These are phyloP conservation scores for Ilyonectria destructans DNA, from an alignment of 2,329 filamentous ascomycete species.

Conservation along the genomic window DNA sequence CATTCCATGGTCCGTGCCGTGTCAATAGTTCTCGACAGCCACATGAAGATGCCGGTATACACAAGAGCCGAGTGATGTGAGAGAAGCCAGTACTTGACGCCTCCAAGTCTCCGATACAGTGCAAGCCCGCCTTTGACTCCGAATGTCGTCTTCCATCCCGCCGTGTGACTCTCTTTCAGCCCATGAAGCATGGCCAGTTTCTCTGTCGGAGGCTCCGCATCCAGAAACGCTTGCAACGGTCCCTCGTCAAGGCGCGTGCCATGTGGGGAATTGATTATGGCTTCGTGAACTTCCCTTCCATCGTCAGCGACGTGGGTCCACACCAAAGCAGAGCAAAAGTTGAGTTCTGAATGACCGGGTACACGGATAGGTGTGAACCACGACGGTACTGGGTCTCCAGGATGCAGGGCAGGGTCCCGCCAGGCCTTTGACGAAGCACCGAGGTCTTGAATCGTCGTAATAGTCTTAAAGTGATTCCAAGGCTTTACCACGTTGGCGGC, in stretches of 20 bases:
- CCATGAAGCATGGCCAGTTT: constrained; percentile 48
- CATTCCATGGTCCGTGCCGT: constrained; percentile 38
- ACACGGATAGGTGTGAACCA: constrained; percentile 44
- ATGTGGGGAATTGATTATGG: constrained; percentile 42
- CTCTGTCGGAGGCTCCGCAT: constrained; percentile 38
- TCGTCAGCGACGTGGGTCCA: constrained; percentile 37
- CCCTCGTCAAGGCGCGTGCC: constrained; percentile 38
- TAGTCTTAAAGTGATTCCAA: constrained; percentile 42
- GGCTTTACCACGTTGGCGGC: constrained; percentile 30
- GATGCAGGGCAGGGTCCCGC: constrained; percentile 38
- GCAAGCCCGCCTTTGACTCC: constrained; percentile 40
- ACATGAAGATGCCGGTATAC: constrained; percentile 39
- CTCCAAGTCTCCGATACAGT: constrained; percentile 41
- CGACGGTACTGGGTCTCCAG: constrained; percentile 39
- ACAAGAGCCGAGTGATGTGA: constrained; percentile 34
- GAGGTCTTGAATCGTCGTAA: constrained; percentile 35
- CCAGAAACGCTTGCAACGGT: constrained; percentile 40
- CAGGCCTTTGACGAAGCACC: constrained; percentile 24
- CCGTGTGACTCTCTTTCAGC: constrained; percentile 41
- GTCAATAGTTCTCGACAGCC: constrained; percentile 35
- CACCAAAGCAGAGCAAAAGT: constrained; percentile 42
- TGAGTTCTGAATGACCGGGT: constrained; percentile 34
- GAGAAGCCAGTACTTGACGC: constrained; percentile 42
- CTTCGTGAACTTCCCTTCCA: constrained; percentile 38
- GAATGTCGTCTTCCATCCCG: constrained; percentile 21